These are phyloP conservation scores for Ailanthus altissimus DNA, from an alignment of 345 rosid species.

Conservation along the genomic window DNA sequence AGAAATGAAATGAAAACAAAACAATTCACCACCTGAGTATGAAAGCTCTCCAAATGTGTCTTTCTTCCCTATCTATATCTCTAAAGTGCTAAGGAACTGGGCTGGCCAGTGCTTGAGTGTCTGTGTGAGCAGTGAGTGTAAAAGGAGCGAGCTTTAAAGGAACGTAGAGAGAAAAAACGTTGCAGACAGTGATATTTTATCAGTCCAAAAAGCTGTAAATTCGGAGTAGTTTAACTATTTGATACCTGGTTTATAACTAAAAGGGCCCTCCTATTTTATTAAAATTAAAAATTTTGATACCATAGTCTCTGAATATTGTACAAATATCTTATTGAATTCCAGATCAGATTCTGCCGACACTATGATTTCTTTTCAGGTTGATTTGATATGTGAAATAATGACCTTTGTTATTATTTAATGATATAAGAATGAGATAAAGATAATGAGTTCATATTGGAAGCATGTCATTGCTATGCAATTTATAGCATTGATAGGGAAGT, in stretches of 20 bases:
- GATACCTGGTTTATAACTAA: no score
- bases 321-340: not conserved
- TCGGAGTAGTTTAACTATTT: no score
- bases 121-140: not conserved
- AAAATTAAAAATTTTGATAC: no score
- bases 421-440: not conserved
- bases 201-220: no score
- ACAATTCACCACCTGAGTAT: constrained; percentile 20
- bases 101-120: not conserved
- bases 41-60: not conserved
- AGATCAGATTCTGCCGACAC: not conserved
- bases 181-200: no score
- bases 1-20: constrained; percentile 14
- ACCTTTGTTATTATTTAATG: no score
- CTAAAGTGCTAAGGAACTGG: not conserved
- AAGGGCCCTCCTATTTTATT: no score
- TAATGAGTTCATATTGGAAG: not conserved
- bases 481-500: no score
- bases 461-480: not conserved
- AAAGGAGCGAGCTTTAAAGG: not conserved
- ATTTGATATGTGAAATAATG: no score
- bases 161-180: not conserved
- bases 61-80: constrained; percentile 19
- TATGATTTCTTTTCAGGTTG: not conserved
- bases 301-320: not conserved